Evolutionary conservation across 1,284 basidiomycete species (phyloP).

Genomic region (Pascua sp.): DNA sequence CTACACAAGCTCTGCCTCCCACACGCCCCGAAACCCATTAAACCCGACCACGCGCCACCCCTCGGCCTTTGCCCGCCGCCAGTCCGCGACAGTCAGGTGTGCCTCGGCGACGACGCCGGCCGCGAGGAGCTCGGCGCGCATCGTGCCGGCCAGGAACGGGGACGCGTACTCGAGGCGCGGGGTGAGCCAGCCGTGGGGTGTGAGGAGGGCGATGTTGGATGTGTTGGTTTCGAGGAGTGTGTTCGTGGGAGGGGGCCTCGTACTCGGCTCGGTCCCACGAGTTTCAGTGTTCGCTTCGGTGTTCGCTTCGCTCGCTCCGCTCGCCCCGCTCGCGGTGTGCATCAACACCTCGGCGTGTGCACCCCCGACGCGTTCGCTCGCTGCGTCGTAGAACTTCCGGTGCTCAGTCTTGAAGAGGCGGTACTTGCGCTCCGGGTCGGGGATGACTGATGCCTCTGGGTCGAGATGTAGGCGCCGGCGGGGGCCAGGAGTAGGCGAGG

Average conservation of each 20-base stretch:
- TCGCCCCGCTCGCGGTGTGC: constrained; percentile 15
- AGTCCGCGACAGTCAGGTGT: constrained; percentile 27
- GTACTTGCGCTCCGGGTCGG: constrained; percentile 5
- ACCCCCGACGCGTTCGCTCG: constrained; percentile 22
- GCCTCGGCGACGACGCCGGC: constrained; percentile 26
- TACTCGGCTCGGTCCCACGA: too few relatives aligned
- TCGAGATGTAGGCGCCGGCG: constrained; percentile 31
- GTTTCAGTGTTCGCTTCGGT: neutral
- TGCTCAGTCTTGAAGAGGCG: constrained; percentile 39
- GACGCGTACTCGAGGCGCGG: constrained; percentile 15
- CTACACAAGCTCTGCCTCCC: constrained; percentile 32
- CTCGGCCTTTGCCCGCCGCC: constrained; percentile 15
- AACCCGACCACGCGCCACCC: constrained; percentile 37
- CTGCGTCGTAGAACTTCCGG: constrained; percentile 35
- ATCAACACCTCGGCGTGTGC: constrained; percentile 33
- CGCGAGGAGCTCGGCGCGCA: constrained; percentile 32
- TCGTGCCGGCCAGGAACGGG: constrained; percentile 38
- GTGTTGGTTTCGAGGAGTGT: constrained; percentile 41
- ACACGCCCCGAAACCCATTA: constrained; percentile 45
- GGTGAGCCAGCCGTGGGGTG: constrained; percentile 31
- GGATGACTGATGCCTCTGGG: constrained; percentile 7
- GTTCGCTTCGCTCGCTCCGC: neutral
- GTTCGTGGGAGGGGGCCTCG: too few relatives aligned
- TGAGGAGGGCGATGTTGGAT: constrained; percentile 40
- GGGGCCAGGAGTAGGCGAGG: neutral